Evolutionary conservation across 371 early-diverging fungal genomes (phyloP).

Genomic region (Nosema muscidifuracis): DNA sequence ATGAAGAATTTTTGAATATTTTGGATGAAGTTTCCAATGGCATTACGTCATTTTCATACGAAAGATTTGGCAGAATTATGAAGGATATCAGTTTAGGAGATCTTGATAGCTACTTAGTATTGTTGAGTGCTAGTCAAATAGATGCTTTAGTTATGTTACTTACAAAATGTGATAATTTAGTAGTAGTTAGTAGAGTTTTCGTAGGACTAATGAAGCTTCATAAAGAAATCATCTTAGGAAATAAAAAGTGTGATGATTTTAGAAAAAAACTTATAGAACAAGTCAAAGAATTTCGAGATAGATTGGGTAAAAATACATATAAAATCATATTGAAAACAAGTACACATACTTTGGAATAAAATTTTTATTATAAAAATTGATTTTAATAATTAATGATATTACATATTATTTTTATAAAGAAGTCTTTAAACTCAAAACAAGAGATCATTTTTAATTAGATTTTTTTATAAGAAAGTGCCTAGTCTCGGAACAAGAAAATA

Average conservation of each 20-base stretch:
- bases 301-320: slow-evolving; percentile 15
- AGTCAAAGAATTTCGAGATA: slow-evolving; percentile 10
- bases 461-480: no score
- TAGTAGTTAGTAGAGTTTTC: slow-evolving; percentile 29
- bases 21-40: slow-evolving; percentile 1
- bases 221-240: slow-evolving; percentile 2
- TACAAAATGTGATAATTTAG: slow-evolving; percentile 2
- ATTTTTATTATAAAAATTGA: no score
- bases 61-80: slow-evolving; percentile 25
- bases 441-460: no score
- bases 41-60: not conserved
- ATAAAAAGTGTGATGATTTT: slow-evolving; percentile 14
- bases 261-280: not conserved
- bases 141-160: slow-evolving; percentile 12
- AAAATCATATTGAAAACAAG: slow-evolving; percentile 6
- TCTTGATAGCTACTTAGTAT: slow-evolving; percentile 26
- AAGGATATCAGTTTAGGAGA: slow-evolving; percentile 31
- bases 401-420: no score
- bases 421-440: no score
- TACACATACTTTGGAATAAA: not conserved
- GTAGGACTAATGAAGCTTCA: slow-evolving; percentile 12
- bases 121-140: slow-evolving; percentile 23
- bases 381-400: no score
- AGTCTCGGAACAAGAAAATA: no score
- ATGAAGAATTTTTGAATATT: slow-evolving; percentile 30